Base-by-base conservation (phyloP, 768 basidiomycete genomes). In the Panus rudis region DNA sequence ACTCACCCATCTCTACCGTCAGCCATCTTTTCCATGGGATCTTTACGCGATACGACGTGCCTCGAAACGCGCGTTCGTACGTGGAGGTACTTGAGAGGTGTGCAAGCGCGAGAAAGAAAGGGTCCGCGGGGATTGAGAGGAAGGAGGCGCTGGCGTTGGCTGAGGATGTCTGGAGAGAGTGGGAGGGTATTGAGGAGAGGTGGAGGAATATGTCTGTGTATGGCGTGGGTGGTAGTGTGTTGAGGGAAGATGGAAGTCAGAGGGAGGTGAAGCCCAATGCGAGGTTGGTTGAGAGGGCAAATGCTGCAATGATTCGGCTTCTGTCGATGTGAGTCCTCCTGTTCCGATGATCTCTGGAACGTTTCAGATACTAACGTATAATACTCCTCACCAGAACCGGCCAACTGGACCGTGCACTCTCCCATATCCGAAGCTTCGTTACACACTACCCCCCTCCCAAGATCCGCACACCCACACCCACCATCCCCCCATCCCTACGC, bases 61-160 rank as follows among this genome's bases (percentile, higher is more conserved):
- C 45, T 34, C 66, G 70, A 33, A 80, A 78, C 43, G 72, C 78
- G 3, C 66, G 73, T 41, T 67, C 74, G 4, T 83, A 77, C 52
- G 64, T 84, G 16, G 74, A 83, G 41, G 78, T 82, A 0, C 65
- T 96, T 26, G 81, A 88, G 54, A 65, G 76, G 14, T 87, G 86
- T 48, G 72, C 72, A 1, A 46, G 52, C 10, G 64, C 68, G 12
- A 59, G 52, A 12, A 61, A 66, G 12, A 20, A 35, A 7, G n/a
- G n/a, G n/a, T n/a, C n/a, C n/a, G n/a, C n/a, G n/a, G 65, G 64
- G 20, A 65, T 60, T 23, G 79, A 87, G 39, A 63, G 76, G n/a
- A 52, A 54, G 4, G 39, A 68, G 3, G 80, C 76, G 4, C 46
- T 70, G 22, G 53, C 53, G 25, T 83, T 81, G 56, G 81, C 77